Evolutionary conservation across 2,329 filamentous ascomycete genomes (phyloP).

Genomic region (Neurospora sp.): DNA sequence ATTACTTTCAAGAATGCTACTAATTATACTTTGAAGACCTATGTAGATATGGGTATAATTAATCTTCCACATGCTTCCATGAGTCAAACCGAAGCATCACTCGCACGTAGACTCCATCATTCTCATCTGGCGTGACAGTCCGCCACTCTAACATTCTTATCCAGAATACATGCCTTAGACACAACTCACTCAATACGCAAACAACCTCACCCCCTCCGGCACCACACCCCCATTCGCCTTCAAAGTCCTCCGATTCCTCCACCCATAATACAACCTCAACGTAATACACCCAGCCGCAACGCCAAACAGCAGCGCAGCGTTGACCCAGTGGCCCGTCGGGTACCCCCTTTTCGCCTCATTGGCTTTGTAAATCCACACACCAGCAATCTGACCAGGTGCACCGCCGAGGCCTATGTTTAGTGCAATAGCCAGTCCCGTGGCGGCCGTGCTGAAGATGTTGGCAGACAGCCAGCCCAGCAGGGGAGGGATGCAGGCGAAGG

Average conservation of each 20-base stretch:
- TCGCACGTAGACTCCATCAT: background rate
- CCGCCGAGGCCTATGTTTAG: slow-evolving; percentile 45
- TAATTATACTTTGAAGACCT: background rate
- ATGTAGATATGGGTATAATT: background rate
- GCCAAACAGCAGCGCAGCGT: slow-evolving; percentile 49
- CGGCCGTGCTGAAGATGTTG: slow-evolving; percentile 55
- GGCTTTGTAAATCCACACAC: slow-evolving; percentile 64
- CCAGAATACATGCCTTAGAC: background rate
- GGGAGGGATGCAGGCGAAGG: slow-evolving; percentile 60
- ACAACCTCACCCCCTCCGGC: slow-evolving; percentile 27
- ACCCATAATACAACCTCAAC: slow-evolving; percentile 46
- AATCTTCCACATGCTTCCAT: background rate
- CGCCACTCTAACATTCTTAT: background rate
- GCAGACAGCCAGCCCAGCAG: slow-evolving; percentile 61
- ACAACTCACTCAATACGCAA: slow-evolving; percentile 25
- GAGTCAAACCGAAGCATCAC: background rate
- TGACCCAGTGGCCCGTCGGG: slow-evolving; percentile 61
- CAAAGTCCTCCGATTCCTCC: slow-evolving; percentile 30
- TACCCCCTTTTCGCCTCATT: slow-evolving; percentile 50
- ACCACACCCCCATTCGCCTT: slow-evolving; percentile 17
- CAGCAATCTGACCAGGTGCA: slow-evolving; percentile 59
- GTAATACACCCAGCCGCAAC: slow-evolving; percentile 44
- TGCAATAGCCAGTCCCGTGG: slow-evolving; percentile 34
- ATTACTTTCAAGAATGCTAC: background rate
- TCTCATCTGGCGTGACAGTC: background rate